phyloP scores from a whole-genome alignment of 306 rosid species.

The Canavalia ensiformis region DNA sequence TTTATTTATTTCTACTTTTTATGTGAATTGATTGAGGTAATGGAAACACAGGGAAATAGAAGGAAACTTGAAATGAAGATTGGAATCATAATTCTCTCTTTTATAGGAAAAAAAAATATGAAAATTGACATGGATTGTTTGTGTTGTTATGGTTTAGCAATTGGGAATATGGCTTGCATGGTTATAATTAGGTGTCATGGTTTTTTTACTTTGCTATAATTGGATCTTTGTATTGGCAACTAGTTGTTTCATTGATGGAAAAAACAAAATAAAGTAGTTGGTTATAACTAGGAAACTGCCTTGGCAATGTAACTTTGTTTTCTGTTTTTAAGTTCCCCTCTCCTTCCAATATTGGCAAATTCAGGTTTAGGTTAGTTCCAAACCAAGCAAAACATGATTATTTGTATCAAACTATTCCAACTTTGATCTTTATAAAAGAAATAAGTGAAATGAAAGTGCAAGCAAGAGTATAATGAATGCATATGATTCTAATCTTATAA shows the following conservation, averaged over 20 bases:
- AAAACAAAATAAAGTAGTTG: neutral
- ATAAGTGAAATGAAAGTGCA: too few species aligned
- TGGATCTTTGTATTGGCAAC: slow-evolving; percentile 27
- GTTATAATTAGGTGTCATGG: slow-evolving; percentile 52
- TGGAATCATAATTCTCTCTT: slow-evolving; percentile 31
- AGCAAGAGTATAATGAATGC: too few species aligned
- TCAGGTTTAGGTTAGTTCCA: neutral
- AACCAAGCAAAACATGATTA: too few species aligned
- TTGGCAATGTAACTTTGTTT: neutral
- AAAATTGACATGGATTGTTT: neutral
- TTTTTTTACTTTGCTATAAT: slow-evolving; percentile 20
- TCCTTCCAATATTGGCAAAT: neutral
- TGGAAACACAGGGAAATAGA: neutral
- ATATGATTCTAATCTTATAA: too few species aligned
- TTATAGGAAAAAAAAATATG: slow-evolving; percentile 1
- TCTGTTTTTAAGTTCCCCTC: neutral
- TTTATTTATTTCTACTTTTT: neutral
- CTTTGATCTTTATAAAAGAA: too few species aligned
- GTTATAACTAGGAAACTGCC: slow-evolving; percentile 21
- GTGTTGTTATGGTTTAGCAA: slow-evolving; percentile 43
- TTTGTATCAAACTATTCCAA: too few species aligned
- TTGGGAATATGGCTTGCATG: slow-evolving; percentile 42
- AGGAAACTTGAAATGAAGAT: slow-evolving; percentile 19
- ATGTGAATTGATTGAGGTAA: slow-evolving; percentile 2
- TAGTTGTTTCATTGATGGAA: slow-evolving; percentile 32